Evolutionary conservation across 225 moss, liverwort and hornwort genomes (phyloP).

Genomic region (Marchantia polymorpha): DNA sequence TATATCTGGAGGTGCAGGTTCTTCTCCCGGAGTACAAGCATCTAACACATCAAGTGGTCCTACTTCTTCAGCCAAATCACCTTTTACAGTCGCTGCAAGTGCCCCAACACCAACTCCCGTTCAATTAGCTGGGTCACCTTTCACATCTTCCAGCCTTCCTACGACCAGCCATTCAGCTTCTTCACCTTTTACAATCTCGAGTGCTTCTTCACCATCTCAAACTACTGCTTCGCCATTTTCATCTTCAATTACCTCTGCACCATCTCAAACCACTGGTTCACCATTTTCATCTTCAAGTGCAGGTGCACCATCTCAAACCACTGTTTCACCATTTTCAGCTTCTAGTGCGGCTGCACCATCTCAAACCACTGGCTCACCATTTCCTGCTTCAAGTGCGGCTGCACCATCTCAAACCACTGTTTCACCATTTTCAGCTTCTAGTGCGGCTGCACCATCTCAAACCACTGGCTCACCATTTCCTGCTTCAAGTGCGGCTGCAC

Average conservation of each 20-base stretch:
- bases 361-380: slow-evolving; percentile 3
- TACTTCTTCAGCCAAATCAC: background rate
- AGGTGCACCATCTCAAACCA: slow-evolving; percentile 30
- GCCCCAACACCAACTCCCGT: background rate
- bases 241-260: slow-evolving; percentile 29
- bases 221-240: background rate
- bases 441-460: background rate
- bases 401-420: slow-evolving; percentile 29
- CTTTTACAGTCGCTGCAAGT: slow-evolving; percentile 9
- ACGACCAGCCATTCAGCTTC: slow-evolving; percentile 4
- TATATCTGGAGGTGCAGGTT: slow-evolving; percentile 15
- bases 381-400: slow-evolving; percentile 26
- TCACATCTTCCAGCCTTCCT: background rate
- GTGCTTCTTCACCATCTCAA: background rate
- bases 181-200: slow-evolving; percentile 4
- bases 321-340: slow-evolving; percentile 31
- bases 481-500: background rate
- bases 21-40: background rate
- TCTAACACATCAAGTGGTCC: slow-evolving; percentile 14
- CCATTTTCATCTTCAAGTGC: slow-evolving; percentile 29
- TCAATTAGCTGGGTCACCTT: slow-evolving; percentile 4
- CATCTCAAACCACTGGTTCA: slow-evolving; percentile 22
- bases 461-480: background rate
- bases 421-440: slow-evolving; percentile 32
- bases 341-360: slow-evolving; percentile 7